Evolutionary conservation across 2,329 filamentous ascomycete species (phyloP), one percentile per base, ranked within the genome.

Genomic region (Fusarium robinianum): DNA sequence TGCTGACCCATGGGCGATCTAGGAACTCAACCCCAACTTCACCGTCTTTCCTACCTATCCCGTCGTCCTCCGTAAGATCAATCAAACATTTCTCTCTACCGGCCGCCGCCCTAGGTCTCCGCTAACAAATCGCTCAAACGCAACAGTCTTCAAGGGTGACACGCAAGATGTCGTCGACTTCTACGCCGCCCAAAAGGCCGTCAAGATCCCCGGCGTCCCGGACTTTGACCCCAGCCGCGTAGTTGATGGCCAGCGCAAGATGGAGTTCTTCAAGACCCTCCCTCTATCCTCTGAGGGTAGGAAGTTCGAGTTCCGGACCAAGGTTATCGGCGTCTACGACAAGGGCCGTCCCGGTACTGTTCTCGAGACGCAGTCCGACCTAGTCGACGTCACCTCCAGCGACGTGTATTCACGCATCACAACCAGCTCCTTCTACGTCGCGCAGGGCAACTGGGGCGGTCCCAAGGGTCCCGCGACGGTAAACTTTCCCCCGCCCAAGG

Each of bases 21-120:
- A 92, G 88, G 91, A 96, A 72, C 80, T 95, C 38, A 85, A 96
- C 67, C 89, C 90, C 31, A 79, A 87, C 46, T 96, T 96, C 67
- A 72, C 85, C 50, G 87, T 88, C 60, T 96, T 96, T 70, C 91
- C 91, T 12, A 95, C 90, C 29, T 95, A 95, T 68, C 82, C 89
- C 14, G 78, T 92, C 55, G 81, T 94, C 62, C 82, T 95, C 29
- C 83, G 84, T 87, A 73, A 63, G 81, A 27, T 23, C 33, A n/a
- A 40, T 41, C 7, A 10, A 29, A 19, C 21, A 26, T 9, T n/a
- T 22, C 19, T 23, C n/a, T n/a, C n/a, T 5, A 34, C 16, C 18
- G 7, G 10, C 10, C 17, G 5, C 12, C n/a, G 23, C 19, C 12
- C 21, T 25, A 40, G n/a, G n/a, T n/a, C n/a, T n/a, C n/a, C n/a